Percentiles rank a stretch among this genome's conserved stretches.
Evolutionary conservation across 305 asterid species (phyloP).

Genomic region (Ajuga reptans): DNA sequence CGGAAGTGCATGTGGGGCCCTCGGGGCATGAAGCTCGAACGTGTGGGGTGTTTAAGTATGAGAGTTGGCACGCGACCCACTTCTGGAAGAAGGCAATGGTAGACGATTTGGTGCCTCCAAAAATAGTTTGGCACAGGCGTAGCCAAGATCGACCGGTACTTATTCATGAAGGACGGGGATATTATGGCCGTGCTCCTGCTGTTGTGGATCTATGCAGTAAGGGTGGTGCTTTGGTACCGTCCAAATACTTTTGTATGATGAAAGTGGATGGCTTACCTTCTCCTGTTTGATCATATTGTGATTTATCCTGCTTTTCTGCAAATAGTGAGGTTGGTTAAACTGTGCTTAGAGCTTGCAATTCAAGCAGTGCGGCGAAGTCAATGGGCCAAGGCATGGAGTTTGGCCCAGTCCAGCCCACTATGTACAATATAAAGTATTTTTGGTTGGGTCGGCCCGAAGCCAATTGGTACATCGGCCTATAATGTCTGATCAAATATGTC

Average conservation of each 20-base stretch:
- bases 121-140: slow-evolving; percentile 60
- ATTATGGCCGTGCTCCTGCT: slow-evolving; percentile 81
- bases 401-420: too few relatives aligned
- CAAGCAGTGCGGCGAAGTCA: too few relatives aligned
- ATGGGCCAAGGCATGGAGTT: too few relatives aligned
- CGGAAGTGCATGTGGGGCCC: slow-evolving; percentile 84
- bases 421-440: too few relatives aligned
- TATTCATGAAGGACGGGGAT: slow-evolving; percentile 49
- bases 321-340: too few relatives aligned
- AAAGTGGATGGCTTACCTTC: slow-evolving; percentile 58
- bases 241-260: slow-evolving; percentile 69
- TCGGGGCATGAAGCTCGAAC: slow-evolving; percentile 79
- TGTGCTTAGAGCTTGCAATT: too few relatives aligned
- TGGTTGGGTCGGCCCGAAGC: too few relatives aligned
- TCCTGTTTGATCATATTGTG: slow-evolving; percentile 25
- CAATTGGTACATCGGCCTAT: too few relatives aligned
- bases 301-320: not conserved
- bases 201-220: slow-evolving; percentile 80
- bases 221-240: slow-evolving; percentile 65
- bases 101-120: slow-evolving; percentile 72
- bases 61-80: slow-evolving; percentile 62
- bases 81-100: slow-evolving; percentile 73
- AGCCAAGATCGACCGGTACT: slow-evolving; percentile 70
- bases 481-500: too few relatives aligned
- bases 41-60: slow-evolving; percentile 74